Base-by-base conservation (phyloP, 352 stramenopile species). In the Globisporangium paddicum region DNA sequence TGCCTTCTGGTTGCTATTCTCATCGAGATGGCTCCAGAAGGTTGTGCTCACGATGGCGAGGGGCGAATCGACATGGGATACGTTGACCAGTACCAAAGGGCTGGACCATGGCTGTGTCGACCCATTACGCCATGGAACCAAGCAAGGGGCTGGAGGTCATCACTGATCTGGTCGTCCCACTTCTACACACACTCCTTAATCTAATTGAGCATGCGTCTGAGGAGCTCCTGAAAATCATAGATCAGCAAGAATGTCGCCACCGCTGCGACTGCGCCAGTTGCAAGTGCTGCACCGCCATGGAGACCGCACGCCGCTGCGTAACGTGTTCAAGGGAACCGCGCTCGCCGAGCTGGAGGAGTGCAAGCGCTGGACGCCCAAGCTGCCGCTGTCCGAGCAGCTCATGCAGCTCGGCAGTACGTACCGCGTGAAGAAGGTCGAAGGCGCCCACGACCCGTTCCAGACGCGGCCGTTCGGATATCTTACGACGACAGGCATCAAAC, bases 261-360 rank as follows among this genome's bases (percentile, higher is more conserved):
- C 47, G 37, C 52, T 87, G 55, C 70, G 69, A 44, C 69, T 94
- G 51, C 82, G 80, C 18, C 84, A 92, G 64, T 60, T 94, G 60
- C 84, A 94, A 58, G 67, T 94, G 50, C 63, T 90, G 35, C 84
- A 92, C 52, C 84, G 84, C 41, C 84, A 94, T 60, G 84, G 84
- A 13, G 84, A 94, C 67, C 84, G 84, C 44, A 89, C 78, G 49
- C 84, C 84, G 38, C 68, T 94, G 55, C 60, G 68, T 45, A 94
- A 94, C 57, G 76, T 92, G 40, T 89, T 86, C 48, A 57, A 46
- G 8, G 72, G 63, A n/a, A 64, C 58, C 23, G 57, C 23, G 19
- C 58, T 53, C 51, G 35, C 60, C 1, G 82, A 77, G 38, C 49
- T 71, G 19, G 51, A 74, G 11, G 84, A 89, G 60, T 62, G 56